Evolutionary conservation across 1,284 basidiomycete genomes (phyloP).

Genomic region (Cystobasidiaceae sp.): DNA sequence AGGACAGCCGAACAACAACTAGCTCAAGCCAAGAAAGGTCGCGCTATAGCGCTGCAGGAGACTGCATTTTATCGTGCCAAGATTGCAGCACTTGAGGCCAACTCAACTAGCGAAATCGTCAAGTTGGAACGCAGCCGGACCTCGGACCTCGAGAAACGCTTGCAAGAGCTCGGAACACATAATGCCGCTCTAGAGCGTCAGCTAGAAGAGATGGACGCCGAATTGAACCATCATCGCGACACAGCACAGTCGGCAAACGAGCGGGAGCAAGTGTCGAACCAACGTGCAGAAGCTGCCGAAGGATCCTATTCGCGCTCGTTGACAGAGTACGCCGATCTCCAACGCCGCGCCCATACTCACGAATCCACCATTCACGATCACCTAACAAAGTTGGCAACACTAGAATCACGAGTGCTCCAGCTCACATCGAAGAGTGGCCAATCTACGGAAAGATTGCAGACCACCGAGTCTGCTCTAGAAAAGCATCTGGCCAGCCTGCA

Average conservation of each 20-base stretch:
- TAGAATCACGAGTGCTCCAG: conserved; percentile 70
- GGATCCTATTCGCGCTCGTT: conserved; percentile 66
- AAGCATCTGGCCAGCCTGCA: conserved; percentile 81
- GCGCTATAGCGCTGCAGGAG: conserved; percentile 79
- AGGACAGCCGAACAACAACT: conserved; percentile 70
- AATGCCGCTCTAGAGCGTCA: conserved; percentile 68
- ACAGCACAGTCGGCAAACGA: conserved; percentile 65
- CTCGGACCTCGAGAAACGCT: conserved; percentile 70
- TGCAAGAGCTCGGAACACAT: conserved; percentile 66
- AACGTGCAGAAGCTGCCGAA: conserved; percentile 76
- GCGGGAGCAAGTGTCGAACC: conserved; percentile 69
- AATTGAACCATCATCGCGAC: conserved; percentile 40
- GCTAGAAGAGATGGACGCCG: conserved; percentile 59
- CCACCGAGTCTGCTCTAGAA: conserved; percentile 60
- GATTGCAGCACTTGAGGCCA: conserved; percentile 73
- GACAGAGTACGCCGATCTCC: conserved; percentile 67
- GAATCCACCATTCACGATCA: conserved; percentile 74
- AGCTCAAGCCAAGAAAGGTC: conserved; percentile 71
- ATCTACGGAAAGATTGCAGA: conserved; percentile 58
- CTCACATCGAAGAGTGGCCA: conserved; percentile 71
- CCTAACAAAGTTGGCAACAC: conserved; percentile 64
- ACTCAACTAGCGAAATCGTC: conserved; percentile 60
- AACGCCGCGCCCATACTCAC: conserved; percentile 58
- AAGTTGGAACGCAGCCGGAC: conserved; percentile 77
- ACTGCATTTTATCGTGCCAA: conserved; percentile 95